phyloP scores from a whole-genome alignment of 1,284 basidiomycete genomes.

The Malassezia sp. region DNA sequence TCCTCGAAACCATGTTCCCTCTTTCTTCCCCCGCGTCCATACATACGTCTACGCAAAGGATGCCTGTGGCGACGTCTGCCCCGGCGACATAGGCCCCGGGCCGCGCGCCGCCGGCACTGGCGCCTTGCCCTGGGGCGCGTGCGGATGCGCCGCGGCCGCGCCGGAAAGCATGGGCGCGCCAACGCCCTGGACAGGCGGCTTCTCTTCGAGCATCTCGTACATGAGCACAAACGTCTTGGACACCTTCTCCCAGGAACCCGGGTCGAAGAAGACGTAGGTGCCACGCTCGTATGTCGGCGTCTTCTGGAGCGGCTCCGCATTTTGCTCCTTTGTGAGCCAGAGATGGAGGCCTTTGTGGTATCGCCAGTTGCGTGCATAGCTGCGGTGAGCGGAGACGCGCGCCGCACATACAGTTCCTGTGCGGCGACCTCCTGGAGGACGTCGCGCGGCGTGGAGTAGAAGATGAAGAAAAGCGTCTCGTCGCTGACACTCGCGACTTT shows the following conservation, averaged over 20 bases:
- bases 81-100: neutral
- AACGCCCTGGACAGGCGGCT: constrained; percentile 48
- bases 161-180: constrained; percentile 1
- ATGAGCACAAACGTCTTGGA: constrained; percentile 65
- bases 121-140: constrained; percentile 5
- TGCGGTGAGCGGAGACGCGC: no score
- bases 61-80: constrained; percentile 10
- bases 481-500: constrained; percentile 86
- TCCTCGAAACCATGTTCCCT: no score
- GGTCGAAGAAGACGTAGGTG: constrained; percentile 82
- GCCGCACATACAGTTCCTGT: constrained; percentile 88
- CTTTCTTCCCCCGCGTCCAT: neutral
- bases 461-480: constrained; percentile 97
- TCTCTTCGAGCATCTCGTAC: constrained; percentile 76
- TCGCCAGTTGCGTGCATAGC: constrained; percentile 93
- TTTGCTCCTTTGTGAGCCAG: constrained; percentile 89
- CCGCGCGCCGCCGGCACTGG: neutral
- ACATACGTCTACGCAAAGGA: constrained; percentile 9
- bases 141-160: no score
- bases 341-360: constrained; percentile 89
- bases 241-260: constrained; percentile 71
- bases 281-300: constrained; percentile 79
- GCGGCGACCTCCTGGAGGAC: constrained; percentile 88
- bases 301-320: constrained; percentile 69
- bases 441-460: constrained; percentile 87